phyloP scores from a whole-genome alignment of 306 rosid genomes.

The Luffa acutangula region DNA sequence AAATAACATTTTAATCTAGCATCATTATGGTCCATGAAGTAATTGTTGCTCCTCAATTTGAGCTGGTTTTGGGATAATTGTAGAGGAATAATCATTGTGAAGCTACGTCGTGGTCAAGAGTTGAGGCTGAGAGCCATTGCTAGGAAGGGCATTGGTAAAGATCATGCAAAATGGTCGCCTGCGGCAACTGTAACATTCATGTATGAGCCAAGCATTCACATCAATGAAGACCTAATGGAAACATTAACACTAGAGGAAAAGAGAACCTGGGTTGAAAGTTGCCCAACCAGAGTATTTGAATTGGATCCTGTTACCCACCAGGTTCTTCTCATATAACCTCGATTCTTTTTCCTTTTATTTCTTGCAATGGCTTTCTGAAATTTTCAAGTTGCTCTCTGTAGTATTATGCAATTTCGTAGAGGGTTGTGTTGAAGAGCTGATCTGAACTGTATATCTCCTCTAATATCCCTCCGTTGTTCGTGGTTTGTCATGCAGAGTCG shows the following conservation, averaged over 20 bases:
- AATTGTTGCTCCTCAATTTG: neutral
- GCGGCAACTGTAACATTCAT: constrained; percentile 94
- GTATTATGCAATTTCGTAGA: neutral
- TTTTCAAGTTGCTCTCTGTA: neutral
- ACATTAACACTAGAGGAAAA: constrained; percentile 67
- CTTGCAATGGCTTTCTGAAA: neutral
- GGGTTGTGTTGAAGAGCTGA: neutral
- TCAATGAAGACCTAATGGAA: constrained; percentile 92
- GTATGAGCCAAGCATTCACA: constrained; percentile 82
- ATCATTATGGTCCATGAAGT: neutral
- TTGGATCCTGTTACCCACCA: constrained; percentile 61
- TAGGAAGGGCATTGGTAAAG: constrained; percentile 94
- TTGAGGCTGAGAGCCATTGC: constrained; percentile 93
- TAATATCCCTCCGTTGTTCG: neutral
- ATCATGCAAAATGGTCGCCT: constrained; percentile 99
- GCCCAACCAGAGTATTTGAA: constrained; percentile 82
- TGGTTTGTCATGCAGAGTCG: neutral
- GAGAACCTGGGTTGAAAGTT: constrained; percentile 73
- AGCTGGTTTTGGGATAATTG: constrained; percentile 11
- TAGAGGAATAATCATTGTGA: constrained; percentile 91
- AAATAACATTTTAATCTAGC: neutral
- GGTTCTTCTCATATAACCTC: constrained; percentile 31
- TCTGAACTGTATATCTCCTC: neutral
- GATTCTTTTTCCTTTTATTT: neutral
- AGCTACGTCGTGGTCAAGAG: constrained; percentile 82